Evolutionary conservation across 306 rosid species (phyloP).

Genomic region (Abrus pulchellus): DNA sequence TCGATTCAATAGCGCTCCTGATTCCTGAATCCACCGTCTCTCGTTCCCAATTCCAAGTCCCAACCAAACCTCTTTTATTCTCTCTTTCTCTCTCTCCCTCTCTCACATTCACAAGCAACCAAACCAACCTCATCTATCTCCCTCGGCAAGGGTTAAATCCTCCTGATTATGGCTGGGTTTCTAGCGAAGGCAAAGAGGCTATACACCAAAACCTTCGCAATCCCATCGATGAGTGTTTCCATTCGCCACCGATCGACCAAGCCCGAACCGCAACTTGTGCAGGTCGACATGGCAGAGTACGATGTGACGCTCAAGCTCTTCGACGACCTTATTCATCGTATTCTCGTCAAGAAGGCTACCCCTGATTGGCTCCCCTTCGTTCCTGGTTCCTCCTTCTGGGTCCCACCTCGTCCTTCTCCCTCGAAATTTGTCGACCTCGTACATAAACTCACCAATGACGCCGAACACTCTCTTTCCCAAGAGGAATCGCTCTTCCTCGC

Average conservation of each 20-base stretch:
- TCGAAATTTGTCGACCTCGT: slow-evolving; percentile 61
- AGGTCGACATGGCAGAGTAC: slow-evolving; percentile 62
- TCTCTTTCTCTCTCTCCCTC: not conserved
- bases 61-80: too few species aligned
- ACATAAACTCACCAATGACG: slow-evolving; percentile 46
- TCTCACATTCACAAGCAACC: not conserved
- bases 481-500: slow-evolving; percentile 65
- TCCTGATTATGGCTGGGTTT: slow-evolving; percentile 1
- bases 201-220: not conserved
- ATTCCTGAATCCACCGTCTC: too few species aligned
- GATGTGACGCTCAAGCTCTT: slow-evolving; percentile 68
- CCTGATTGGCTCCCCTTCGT: slow-evolving; percentile 92
- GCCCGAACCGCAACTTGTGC: slow-evolving; percentile 51
- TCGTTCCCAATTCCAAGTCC: too few species aligned
- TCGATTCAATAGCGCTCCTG: too few species aligned
- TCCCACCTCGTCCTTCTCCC: slow-evolving; percentile 68
- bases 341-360: slow-evolving; percentile 67
- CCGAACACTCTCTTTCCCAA: not conserved
- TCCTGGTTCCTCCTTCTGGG: slow-evolving; percentile 95
- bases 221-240: not conserved
- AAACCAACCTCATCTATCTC: not conserved
- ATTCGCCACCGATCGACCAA: slow-evolving; percentile 48
- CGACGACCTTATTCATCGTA: slow-evolving; percentile 70
- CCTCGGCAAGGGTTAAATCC: too few species aligned
- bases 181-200: not conserved